A percentile compares a stretch with the other conserved stretches of the same genome.
phyloP scores from a whole-genome alignment of 345 rosid genomes.

The Salix koriyanagi region DNA sequence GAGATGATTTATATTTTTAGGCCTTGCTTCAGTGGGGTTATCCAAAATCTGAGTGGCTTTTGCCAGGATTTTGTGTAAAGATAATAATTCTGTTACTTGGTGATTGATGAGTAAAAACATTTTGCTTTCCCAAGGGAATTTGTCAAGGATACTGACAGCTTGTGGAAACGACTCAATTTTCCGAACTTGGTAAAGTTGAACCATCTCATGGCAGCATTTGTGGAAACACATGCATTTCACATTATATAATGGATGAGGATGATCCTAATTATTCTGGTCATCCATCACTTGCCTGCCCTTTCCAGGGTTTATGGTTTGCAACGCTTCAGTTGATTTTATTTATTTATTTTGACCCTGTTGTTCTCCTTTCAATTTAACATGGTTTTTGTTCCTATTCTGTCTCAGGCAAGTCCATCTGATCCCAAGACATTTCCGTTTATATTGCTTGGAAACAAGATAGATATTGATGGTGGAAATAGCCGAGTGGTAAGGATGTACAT shows the following conservation, averaged over 20 bases:
- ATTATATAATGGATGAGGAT: background rate
- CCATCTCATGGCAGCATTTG: background rate
- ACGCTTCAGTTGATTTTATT: background rate
- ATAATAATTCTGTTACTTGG: background rate
- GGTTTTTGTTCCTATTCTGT: slow-evolving; percentile 14
- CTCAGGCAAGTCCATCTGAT: slow-evolving; percentile 79
- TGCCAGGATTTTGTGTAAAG: background rate
- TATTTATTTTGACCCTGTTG: background rate
- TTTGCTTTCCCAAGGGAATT: background rate
- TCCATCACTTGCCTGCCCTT: background rate
- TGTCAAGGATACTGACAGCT: background rate
- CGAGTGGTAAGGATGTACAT: slow-evolving; percentile 67
- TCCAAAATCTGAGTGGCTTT: background rate
- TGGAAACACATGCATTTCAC: background rate
- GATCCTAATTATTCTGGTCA: background rate
- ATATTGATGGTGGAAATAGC: slow-evolving; percentile 97
- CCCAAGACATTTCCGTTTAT: slow-evolving; percentile 75
- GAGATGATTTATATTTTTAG: background rate
- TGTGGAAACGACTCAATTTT: background rate
- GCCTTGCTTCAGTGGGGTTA: background rate
- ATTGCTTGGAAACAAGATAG: slow-evolving; percentile 94
- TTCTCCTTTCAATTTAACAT: slow-evolving; percentile 6
- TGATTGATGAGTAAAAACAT: background rate
- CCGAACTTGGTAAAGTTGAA: background rate
- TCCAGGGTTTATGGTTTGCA: background rate